phyloP scores from a whole-genome alignment of 495 filamentous ascomycete species.

The Apiosordaria backusii region DNA sequence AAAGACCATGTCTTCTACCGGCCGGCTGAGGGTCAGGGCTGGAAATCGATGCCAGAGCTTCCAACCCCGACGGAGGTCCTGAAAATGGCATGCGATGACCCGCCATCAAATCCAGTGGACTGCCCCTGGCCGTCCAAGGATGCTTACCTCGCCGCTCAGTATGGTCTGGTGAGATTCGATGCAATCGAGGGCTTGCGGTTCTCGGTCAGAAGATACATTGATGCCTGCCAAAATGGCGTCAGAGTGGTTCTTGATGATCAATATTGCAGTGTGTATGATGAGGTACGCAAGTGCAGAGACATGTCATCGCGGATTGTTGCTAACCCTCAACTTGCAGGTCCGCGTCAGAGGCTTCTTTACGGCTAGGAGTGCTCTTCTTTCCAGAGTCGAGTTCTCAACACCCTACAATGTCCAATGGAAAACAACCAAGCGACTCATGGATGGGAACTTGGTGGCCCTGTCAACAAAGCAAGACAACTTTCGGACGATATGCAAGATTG shows the following conservation, averaged over 20 bases:
- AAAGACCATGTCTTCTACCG: conserved; percentile 29
- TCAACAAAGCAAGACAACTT: conserved; percentile 64
- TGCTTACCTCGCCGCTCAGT: conserved; percentile 60
- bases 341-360: conserved; percentile 61
- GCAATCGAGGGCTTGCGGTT: conserved; percentile 55
- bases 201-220: conserved; percentile 43
- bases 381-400: conserved; percentile 68
- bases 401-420: conserved; percentile 72
- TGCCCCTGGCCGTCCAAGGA: conserved; percentile 44
- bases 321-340: conserved; percentile 48
- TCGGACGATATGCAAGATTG: conserved; percentile 61
- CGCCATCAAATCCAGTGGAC: conserved; percentile 37
- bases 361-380: conserved; percentile 58
- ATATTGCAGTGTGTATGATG: conserved; percentile 66
- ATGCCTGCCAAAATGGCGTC: conserved; percentile 37
- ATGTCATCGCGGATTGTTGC: not conserved
- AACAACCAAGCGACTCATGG: conserved; percentile 66
- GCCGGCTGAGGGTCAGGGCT: conserved; percentile 27
- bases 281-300: conserved; percentile 45
- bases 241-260: conserved; percentile 54
- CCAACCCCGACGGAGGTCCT: conserved; percentile 40
- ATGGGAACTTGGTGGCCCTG: conserved; percentile 68
- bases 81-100: conserved; percentile 33
- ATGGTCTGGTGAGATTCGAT: conserved; percentile 65
- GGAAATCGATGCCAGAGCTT: conserved; percentile 44